Evolutionary conservation across 306 rosid genomes (phyloP).

Genomic region (Trifolium repens): DNA sequence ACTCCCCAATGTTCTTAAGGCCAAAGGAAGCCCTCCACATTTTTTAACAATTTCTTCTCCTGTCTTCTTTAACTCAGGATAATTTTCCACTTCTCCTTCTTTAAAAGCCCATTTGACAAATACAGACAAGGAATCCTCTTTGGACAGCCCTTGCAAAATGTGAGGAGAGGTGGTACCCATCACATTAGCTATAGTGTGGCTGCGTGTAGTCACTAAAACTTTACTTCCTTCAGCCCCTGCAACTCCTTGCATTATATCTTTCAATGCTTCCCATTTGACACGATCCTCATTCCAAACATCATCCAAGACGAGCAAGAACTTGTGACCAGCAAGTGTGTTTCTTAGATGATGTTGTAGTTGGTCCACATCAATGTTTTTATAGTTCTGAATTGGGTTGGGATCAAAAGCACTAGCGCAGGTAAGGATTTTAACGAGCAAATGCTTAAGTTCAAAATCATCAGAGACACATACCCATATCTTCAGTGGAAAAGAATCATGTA

Average conservation of each 20-base stretch:
- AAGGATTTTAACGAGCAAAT: no score
- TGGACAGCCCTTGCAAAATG: background rate
- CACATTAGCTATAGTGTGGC: no score
- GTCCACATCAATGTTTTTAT: background rate
- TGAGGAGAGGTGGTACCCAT: background rate
- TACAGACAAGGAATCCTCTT: constrained; percentile 21
- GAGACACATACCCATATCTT: no score
- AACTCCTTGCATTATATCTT: background rate
- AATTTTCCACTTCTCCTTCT: constrained; percentile 18
- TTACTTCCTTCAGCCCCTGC: constrained; percentile 22
- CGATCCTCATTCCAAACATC: constrained; percentile 24
- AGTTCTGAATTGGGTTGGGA: background rate
- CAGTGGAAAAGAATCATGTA: no score
- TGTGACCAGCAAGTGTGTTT: background rate
- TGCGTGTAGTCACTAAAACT: constrained; percentile 32
- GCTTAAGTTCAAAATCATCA: no score
- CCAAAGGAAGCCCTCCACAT: constrained; percentile 49
- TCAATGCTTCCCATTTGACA: constrained; percentile 17
- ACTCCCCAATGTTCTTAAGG: constrained; percentile 21
- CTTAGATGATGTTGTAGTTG: background rate
- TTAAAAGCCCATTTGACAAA: constrained; percentile 48
- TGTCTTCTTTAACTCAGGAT: constrained; percentile 27
- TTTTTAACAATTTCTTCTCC: constrained; percentile 40
- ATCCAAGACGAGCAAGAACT: constrained; percentile 26
- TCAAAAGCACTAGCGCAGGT: background rate